Evolutionary conservation across 306 rosid genomes (phyloP), one percentile per base, ranked within the genome.

Genomic region (Begonia loranthoides): DNA sequence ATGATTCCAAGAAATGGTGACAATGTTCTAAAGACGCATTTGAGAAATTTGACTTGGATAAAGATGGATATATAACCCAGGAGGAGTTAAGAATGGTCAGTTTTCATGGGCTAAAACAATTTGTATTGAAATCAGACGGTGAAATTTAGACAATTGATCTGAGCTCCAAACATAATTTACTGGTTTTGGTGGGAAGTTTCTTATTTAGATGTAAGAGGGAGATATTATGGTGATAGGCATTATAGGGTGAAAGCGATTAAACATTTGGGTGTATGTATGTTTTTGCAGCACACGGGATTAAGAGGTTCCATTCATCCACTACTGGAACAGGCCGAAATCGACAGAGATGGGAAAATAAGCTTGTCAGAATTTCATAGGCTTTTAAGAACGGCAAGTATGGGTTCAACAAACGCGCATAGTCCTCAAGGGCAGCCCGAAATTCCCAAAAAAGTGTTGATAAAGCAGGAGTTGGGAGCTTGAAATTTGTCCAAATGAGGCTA

Each of bases 31-130:
- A 61, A 58, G 84, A 88, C 17, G 99, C 99, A 63, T 92, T 92
- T 50, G 89, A 87, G 69, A 83, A 92, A 75, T 87, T 92, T 14
- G 99, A 92, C 73, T 13, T 87, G 21, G 99, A 92, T 47, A 80
- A 61, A 81, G 89, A 92, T 66, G 99, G 99, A 49, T 92, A 17
- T 61, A 92, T 92, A 72, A 83, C 99, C 69, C 66, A 87, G 4
- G 99, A 92, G 48, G 99, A 92, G 76, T 84, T 92, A 50, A 83
- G 93, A 92, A 57, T 83, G 93, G 96, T 92, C 57, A 62, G 93
- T 78, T 15, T 6, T 10, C 28, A 13, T 61, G 36, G 22, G 36
- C 36, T 4, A 28, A 28, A 28, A 28, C 36, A 28, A 28, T 28
- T 28, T 28, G 36, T 28, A 2, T 7, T 1, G 36, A 28, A 2